Base-by-base conservation (phyloP, 73 alveolate species). In the Halteria grandinella region DNA sequence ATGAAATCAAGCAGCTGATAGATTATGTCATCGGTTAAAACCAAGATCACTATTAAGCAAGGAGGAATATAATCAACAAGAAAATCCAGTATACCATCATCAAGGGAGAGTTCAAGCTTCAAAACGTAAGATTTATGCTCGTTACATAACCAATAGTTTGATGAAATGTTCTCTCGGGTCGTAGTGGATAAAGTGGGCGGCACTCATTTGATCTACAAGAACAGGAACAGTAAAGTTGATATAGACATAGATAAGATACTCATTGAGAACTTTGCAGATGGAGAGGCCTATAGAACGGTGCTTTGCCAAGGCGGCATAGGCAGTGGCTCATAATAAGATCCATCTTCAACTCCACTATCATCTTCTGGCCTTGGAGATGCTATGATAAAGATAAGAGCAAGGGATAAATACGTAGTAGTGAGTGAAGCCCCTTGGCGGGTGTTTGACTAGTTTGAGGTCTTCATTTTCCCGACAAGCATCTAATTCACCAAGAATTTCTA, bases 351-450 rank as follows among this genome's bases (percentile, higher is more conserved):
- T n/a, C n/a, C n/a, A n/a, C n/a, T n/a, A n/a, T n/a, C n/a, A n/a
- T n/a, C n/a, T n/a, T n/a, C n/a, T n/a, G n/a, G n/a, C n/a, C n/a
- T n/a, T n/a, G n/a, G n/a, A n/a, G n/a, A n/a, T n/a, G 40, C 80
- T 15, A 80, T 80, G 90, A 58, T 80, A 0, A 66, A 69, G 54
- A 53, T 66, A 3, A 3, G 90, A 36, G 58, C 66, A 15, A 80
- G 75, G 50, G 90, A 80, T 53, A 80, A 80, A 52, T 82, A 23
- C 40, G 44, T 82, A 6, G 75, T 57, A 20, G 82, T 82, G 18
- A 82, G 57, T 3, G 82, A 72, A 21, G 91, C 91, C 4, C 91
- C 86, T 24, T 82, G 91, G 91, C 33, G 58, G 45, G 91, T 82
- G 10, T 82, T 25, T 57, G 91, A 82, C 41, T 69, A 82, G 39